A percentile compares a stretch with the other conserved stretches of the same genome.
These are phyloP conservation scores for Annulohypoxylon moriforme DNA, from an alignment of 495 filamentous ascomycete species.

Conservation along the genomic window DNA sequence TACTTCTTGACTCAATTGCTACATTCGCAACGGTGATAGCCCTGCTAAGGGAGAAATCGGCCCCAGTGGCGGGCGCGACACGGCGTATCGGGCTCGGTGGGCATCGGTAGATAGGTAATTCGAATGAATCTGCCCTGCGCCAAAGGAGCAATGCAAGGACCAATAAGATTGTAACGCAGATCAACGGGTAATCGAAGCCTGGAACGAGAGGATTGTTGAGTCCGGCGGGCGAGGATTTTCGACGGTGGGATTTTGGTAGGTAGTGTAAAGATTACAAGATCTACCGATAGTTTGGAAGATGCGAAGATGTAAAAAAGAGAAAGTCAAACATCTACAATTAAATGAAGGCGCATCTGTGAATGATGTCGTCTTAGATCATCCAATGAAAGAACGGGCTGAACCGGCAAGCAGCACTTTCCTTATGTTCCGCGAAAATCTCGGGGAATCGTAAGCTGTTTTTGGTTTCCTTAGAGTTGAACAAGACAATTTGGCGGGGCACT, in stretches of 20 bases:
- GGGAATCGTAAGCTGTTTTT: conserved; percentile 29
- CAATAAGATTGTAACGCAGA: conserved; percentile 10
- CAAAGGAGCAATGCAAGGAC: conserved; percentile 38
- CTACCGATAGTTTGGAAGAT: not conserved
- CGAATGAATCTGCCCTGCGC: conserved; percentile 36
- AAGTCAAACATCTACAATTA: conserved; percentile 17
- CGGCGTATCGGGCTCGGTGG: conserved; percentile 56
- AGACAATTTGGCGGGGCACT: conserved; percentile 27
- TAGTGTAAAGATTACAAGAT: not conserved
- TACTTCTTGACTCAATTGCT: conserved; percentile 33
- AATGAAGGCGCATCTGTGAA: conserved; percentile 31
- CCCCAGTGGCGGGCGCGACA: conserved; percentile 59
- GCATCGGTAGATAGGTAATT: conserved; percentile 57
- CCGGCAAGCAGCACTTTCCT: conserved; percentile 11
- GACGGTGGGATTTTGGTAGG: not conserved
- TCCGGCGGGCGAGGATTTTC: not conserved
- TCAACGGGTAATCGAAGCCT: not conserved
- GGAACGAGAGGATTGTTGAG: not conserved
- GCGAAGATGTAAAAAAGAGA: conserved; percentile 11
- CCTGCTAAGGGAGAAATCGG: conserved; percentile 60
- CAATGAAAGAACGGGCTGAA: conserved; percentile 29
- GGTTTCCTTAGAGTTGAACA: not conserved
- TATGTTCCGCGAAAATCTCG: conserved; percentile 42
- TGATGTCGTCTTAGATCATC: conserved; percentile 39
- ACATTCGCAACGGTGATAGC: conserved; percentile 54